Conservation (phyloP, 2,329 filamentous ascomycete species). For the Plenodomus tracheiphilus region DNA sequence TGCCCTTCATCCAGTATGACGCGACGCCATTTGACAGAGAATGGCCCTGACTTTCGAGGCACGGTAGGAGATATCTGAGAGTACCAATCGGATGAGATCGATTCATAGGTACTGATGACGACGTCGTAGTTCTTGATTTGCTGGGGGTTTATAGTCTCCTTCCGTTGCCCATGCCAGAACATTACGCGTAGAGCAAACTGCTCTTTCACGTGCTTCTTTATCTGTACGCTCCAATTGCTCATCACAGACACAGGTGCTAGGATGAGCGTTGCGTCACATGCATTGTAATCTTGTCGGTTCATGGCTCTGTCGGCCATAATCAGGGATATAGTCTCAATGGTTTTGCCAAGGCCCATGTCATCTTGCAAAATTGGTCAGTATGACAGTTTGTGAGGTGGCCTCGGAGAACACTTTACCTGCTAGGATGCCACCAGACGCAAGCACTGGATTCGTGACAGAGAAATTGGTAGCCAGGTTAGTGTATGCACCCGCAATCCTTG, state of each 20-base stretch:
- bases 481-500: conserved; percentile 51
- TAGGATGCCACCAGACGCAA: conserved; percentile 81
- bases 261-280: conserved; percentile 68
- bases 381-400: no score
- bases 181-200: conserved; percentile 68
- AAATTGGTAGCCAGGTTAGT: conserved; percentile 74
- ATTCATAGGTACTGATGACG: conserved; percentile 84
- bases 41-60: conserved; percentile 49
- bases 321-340: conserved; percentile 80
- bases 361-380: conserved; percentile 41
- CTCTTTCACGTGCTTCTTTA: conserved; percentile 68
- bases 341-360: conserved; percentile 93
- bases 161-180: conserved; percentile 70
- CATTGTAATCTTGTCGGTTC: conserved; percentile 17
- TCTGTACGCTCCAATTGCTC: conserved; percentile 87
- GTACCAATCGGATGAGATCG: conserved; percentile 68
- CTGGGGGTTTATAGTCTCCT: conserved; percentile 52
- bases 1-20: conserved; percentile 59
- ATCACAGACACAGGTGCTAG: conserved; percentile 82
- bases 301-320: conserved; percentile 63
- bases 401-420: conserved; percentile 52
- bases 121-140: conserved; percentile 71
- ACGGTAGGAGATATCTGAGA: conserved; percentile 46
- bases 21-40: conserved; percentile 73
- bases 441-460: conserved; percentile 60